Evolutionary conservation across 768 basidiomycete species (phyloP).

Genomic region (Trametes coccinea): DNA sequence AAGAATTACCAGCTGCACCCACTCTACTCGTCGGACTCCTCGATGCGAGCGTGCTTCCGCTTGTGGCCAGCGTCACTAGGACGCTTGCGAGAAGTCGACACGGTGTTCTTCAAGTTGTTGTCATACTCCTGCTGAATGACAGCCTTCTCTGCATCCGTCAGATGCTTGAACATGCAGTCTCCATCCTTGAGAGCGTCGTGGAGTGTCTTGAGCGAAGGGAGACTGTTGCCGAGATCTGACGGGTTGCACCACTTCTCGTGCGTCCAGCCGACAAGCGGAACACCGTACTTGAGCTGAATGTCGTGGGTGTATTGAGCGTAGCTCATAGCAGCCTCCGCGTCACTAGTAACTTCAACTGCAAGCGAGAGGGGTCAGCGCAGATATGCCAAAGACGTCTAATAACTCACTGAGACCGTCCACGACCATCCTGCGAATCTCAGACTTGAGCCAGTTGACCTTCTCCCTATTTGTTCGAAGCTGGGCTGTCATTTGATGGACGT

Average conservation of each 20-base stretch:
- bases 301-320: not conserved
- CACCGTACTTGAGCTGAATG: not conserved
- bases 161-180: too few species aligned
- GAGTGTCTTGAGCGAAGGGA: not conserved
- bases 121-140: too few species aligned
- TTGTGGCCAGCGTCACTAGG: not conserved
- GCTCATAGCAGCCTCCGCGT: not conserved
- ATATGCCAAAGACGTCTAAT: not conserved
- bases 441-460: slow-evolving; percentile 3
- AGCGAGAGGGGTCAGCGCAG: not conserved
- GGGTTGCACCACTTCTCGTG: too few species aligned
- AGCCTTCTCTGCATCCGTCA: too few species aligned
- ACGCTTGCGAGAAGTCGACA: too few species aligned
- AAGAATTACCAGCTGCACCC: too few species aligned
- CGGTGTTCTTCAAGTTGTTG: too few species aligned
- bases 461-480: not conserved
- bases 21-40: not conserved
- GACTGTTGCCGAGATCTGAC: too few species aligned
- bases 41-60: not conserved
- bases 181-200: not conserved
- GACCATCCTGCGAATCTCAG: not conserved
- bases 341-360: slow-evolving; percentile 1
- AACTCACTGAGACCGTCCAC: not conserved
- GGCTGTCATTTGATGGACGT: not conserved
- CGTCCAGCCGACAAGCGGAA: not conserved